Percentiles rank a stretch among this genome's conserved stretches.
Conservation (phyloP, 768 basidiomycete genomes). For the Tulasnella sp. region DNA sequence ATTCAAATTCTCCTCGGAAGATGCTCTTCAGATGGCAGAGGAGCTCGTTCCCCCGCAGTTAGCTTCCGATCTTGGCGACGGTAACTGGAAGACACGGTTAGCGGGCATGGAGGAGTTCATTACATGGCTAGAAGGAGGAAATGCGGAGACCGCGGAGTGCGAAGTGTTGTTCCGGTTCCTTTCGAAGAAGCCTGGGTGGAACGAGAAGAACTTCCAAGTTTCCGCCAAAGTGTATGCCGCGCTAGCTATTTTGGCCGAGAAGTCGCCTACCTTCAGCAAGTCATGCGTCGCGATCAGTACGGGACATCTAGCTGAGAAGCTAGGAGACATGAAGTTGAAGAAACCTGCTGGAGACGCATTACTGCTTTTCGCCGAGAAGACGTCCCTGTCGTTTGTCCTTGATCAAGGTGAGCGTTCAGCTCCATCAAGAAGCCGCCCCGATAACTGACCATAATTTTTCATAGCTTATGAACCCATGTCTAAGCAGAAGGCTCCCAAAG, state of each 20-base stretch:
- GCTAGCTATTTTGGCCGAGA: constrained; percentile 70
- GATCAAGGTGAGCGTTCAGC: constrained; percentile 68
- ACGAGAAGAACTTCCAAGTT: constrained; percentile 99
- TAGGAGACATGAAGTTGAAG: constrained; percentile 95
- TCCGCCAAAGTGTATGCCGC: constrained; percentile 86
- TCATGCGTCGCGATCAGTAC: constrained; percentile 82
- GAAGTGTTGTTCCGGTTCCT: constrained; percentile 88
- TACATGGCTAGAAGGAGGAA: constrained; percentile 71
- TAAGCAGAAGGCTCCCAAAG: constrained; percentile 97
- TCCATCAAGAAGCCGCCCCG: not conserved
- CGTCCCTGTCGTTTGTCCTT: constrained; percentile 91
- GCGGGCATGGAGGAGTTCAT: constrained; percentile 86
- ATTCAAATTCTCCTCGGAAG: constrained; percentile 88
- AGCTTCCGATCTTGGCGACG: constrained; percentile 74
- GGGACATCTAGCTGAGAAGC: constrained; percentile 84
- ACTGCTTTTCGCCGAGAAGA: constrained; percentile 83
- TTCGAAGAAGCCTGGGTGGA: constrained; percentile 88
- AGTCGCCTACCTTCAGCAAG: constrained; percentile 80
- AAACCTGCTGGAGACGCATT: constrained; percentile 92
- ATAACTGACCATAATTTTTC: constrained; percentile 28
- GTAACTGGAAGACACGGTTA: constrained; percentile 91
- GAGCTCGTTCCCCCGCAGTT: constrained; percentile 73
- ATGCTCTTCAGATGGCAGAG: constrained; percentile 79
- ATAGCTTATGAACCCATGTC: constrained; percentile 89
- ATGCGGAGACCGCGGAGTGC: constrained; percentile 69